Evolutionary conservation across 2,329 filamentous ascomycete species (phyloP).

Genomic region (Fusarium torulosum): DNA sequence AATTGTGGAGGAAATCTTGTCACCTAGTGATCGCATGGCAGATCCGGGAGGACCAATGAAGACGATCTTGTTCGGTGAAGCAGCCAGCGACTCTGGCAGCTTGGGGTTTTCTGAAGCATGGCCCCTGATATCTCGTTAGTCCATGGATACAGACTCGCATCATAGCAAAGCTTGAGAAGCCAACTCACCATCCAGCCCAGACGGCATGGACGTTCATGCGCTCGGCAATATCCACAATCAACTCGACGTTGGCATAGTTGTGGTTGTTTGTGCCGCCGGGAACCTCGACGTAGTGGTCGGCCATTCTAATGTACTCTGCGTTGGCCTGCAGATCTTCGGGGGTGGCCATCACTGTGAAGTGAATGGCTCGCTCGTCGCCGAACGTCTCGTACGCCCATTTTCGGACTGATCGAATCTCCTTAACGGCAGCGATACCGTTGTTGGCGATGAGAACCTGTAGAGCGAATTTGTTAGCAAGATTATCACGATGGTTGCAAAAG

Average conservation of each 20-base stretch:
- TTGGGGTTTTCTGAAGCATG: slow-evolving; percentile 99
- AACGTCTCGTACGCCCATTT: slow-evolving; percentile 99
- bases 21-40: slow-evolving; percentile 97
- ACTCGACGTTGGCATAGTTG: slow-evolving; percentile 99
- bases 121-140: slow-evolving; percentile 70
- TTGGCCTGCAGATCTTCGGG: slow-evolving; percentile 98
- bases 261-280: slow-evolving; percentile 99
- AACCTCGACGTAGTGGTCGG: slow-evolving; percentile 99
- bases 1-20: slow-evolving; percentile 99
- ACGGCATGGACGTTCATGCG: slow-evolving; percentile 98
- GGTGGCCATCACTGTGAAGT: slow-evolving; percentile 99
- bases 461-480: slow-evolving; percentile 31
- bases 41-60: slow-evolving; percentile 99
- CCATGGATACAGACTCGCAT: slow-evolving; percentile 10
- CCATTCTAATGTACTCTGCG: slow-evolving; percentile 99
- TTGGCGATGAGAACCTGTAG: slow-evolving; percentile 95
- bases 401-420: slow-evolving; percentile 98
- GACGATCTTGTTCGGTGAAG: slow-evolving; percentile 97
- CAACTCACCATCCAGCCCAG: slow-evolving; percentile 93
- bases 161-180: background rate
- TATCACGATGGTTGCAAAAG: background rate
- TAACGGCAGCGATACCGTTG: slow-evolving; percentile 99
- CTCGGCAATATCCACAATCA: slow-evolving; percentile 98
- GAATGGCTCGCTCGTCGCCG: slow-evolving; percentile 96
- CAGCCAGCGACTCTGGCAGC: slow-evolving; percentile 93